phyloP scores from a whole-genome alignment of 2,329 filamentous ascomycete species.

The Fusarium sp. region DNA sequence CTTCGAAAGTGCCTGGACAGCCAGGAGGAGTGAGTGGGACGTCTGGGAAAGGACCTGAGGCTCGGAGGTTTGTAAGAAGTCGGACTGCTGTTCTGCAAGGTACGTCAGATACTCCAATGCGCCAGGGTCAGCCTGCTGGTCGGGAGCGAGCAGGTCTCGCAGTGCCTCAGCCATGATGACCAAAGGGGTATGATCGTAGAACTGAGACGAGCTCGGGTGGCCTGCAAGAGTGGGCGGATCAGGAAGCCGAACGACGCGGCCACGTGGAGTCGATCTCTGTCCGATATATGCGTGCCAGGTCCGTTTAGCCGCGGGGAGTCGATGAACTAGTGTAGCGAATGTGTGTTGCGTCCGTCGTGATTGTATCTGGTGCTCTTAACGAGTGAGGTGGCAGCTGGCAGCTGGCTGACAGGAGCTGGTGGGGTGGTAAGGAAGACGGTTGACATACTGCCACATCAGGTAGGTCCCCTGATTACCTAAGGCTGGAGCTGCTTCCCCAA shows the following conservation, averaged over 20 bases:
- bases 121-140: constrained; percentile 58
- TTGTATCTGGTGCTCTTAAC: constrained; percentile 18
- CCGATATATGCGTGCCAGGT: not conserved
- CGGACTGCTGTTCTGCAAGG: constrained; percentile 80
- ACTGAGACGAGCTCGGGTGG: not conserved
- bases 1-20: constrained; percentile 88
- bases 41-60: constrained; percentile 83
- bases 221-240: constrained; percentile 2
- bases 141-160: constrained; percentile 49
- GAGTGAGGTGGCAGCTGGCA: constrained; percentile 36
- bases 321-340: not conserved
- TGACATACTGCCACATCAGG: constrained; percentile 9
- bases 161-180: constrained; percentile 53
- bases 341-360: not conserved
- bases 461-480: constrained; percentile 23
- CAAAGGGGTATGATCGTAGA: not conserved
- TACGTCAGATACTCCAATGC: constrained; percentile 80
- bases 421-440: constrained; percentile 23
- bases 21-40: constrained; percentile 83
- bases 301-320: constrained; percentile 1
- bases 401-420: constrained; percentile 20
- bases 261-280: not conserved
- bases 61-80: constrained; percentile 79
- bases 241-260: not conserved
- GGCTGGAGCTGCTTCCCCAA: constrained; percentile 1